Evolutionary conservation across 768 basidiomycete genomes (phyloP), one percentile per base, ranked within the genome.

Genomic region (Tulasnella sp.): DNA sequence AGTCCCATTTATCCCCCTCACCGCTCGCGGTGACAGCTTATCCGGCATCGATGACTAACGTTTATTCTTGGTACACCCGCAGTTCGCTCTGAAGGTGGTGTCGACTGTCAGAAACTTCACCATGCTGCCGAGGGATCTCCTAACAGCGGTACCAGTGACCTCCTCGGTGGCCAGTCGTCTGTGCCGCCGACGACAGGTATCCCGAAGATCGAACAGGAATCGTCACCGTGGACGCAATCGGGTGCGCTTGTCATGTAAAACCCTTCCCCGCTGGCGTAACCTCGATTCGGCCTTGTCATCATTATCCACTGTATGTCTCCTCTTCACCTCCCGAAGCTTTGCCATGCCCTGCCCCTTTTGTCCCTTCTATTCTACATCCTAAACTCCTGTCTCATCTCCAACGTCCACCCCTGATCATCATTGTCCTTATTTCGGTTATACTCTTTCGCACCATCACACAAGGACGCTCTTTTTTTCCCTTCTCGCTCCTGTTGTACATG

Each of bases 1-100:
- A 88, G 94, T 91, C 12, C 24, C 16, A 31, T 31, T 40, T 18
- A 56, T 81, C 74, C 72, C 48, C 27, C 21, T 34, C 44, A 10
- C 19, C 16, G n/a, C n/a, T n/a, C n/a, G n/a, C n/a, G 42, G 42
- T 21, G 62, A 36, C 19, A 16, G 34, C 48, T 46, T 71, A 18
- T 52, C 46, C 31, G 38, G 16, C n/a, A 21, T 18, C 16, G 52
- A 4, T 74, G 56, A 38, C 73, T 77, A 5, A 68, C 31, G 31
- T 14, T 36, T 34, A 6, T 14, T 80, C 19, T 4, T 18, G 34
- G 36, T 34, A 24, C 21, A 44, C 14, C 16, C 38, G 27, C 56
- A 80, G 79, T 94, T 82, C 89, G 92, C 75, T 94, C 94, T 14
- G 94, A 95, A 82, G 93, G 93, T 79, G 94, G 94, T 36, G 89